Conservation (phyloP, 2,329 filamentous ascomycete genomes). For the Phialemoniopsis sp. region DNA sequence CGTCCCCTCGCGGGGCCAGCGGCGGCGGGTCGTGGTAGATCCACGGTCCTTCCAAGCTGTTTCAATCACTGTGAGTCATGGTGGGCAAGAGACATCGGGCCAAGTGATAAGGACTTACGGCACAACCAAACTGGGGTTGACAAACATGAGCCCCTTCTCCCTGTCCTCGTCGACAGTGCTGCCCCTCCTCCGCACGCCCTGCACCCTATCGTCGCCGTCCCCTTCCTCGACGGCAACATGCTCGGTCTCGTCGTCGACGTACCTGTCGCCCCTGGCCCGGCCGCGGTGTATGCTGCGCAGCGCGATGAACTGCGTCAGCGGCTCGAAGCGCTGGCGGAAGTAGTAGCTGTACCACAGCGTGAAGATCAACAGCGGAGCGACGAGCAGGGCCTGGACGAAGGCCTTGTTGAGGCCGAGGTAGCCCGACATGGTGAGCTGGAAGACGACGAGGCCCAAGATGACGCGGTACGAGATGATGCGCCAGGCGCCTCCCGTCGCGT, state of each 20-base stretch:
- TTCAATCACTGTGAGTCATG: too few species aligned
- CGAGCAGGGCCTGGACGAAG: slow-evolving; percentile 66
- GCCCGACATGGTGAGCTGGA: slow-evolving; percentile 87
- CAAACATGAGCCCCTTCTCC: slow-evolving; percentile 66
- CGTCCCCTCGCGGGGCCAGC: slow-evolving; percentile 5
- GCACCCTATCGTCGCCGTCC: slow-evolving; percentile 20
- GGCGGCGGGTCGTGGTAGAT: slow-evolving; percentile 56
- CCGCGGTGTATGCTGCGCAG: slow-evolving; percentile 74
- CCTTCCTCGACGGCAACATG: slow-evolving; percentile 24
- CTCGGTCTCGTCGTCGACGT: slow-evolving; percentile 35
- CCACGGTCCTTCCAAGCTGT: slow-evolving; percentile 66
- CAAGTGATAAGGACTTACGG: slow-evolving; percentile 45
- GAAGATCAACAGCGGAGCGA: slow-evolving; percentile 71
- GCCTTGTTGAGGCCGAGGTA: slow-evolving; percentile 73
- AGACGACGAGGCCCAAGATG: slow-evolving; percentile 79
- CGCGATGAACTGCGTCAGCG: slow-evolving; percentile 88
- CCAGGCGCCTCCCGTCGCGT: slow-evolving; percentile 92
- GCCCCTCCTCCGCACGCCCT: slow-evolving; percentile 38
- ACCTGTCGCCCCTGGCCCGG: slow-evolving; percentile 39
- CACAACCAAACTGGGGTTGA: slow-evolving; percentile 70
- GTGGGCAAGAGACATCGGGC: background rate
- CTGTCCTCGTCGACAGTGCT: slow-evolving; percentile 70
- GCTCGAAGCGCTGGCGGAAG: slow-evolving; percentile 77
- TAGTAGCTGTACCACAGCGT: slow-evolving; percentile 90
- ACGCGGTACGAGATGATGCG: slow-evolving; percentile 93